phyloP scores from a whole-genome alignment of 768 basidiomycete species.

The Amanita pseudoporphyria region DNA sequence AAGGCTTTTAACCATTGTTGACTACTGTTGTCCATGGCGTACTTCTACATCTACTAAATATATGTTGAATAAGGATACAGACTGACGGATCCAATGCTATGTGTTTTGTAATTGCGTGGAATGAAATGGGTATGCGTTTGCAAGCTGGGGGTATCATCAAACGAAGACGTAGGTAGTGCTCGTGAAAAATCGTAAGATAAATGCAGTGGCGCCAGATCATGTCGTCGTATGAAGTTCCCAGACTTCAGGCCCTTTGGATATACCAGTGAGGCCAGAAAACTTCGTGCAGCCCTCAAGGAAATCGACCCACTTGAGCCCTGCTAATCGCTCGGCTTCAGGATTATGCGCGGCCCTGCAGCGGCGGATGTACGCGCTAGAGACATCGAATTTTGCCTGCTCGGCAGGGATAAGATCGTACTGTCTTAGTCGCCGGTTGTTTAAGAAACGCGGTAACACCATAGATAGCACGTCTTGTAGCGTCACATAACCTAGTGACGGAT shows the following conservation, averaged over 20 bases:
- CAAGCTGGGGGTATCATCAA: neutral
- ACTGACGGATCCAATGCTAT: neutral
- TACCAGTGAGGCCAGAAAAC: constrained; percentile 31
- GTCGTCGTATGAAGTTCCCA: constrained; percentile 8
- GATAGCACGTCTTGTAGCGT: constrained; percentile 39
- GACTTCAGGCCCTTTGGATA: constrained; percentile 3
- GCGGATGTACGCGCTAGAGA: constrained; percentile 31
- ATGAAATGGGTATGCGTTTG: too few relatives aligned
- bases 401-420: constrained; percentile 25
- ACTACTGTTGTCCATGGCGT: neutral
- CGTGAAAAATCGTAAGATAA: neutral
- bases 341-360: constrained; percentile 28
- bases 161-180: neutral
- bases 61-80: neutral
- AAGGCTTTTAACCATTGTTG: neutral
- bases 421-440: constrained; percentile 25
- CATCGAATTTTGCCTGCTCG: constrained; percentile 17
- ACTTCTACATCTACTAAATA: neutral
- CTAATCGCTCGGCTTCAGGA: constrained; percentile 26
- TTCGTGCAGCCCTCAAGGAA: constrained; percentile 32
- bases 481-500: constrained; percentile 15
- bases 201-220: neutral
- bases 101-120: too few relatives aligned
- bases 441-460: constrained; percentile 33
- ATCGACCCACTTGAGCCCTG: constrained; percentile 47